Base-by-base conservation (phyloP, 352 stramenopile species). In the Phytophthora cajani region DNA sequence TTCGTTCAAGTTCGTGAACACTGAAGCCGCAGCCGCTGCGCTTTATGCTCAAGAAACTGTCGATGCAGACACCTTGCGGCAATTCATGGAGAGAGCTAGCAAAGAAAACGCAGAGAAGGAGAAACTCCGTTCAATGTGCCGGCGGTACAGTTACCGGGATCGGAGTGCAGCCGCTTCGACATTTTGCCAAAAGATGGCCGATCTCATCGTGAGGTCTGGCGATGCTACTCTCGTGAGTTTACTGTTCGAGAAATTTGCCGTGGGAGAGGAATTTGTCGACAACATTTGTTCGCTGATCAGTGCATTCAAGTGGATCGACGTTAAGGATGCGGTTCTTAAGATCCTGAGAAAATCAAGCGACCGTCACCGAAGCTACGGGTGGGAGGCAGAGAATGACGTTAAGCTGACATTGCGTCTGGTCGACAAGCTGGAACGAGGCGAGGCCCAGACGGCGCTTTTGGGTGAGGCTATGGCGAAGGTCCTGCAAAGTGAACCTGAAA, bases 41-140 rank as follows among this genome's bases (percentile, higher is more conserved):
- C 25, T 67, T 11, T 23, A 36, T 16, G 19, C n/a, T 8, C 57
- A 53, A 16, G 50, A 44, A 25, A 25, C 44, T 7, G 14, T 67
- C 0, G 53, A 40, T 32, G 10, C 58, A 42, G 52, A 21, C 7
- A 57, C 23, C 2, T 27, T 75, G 2, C 56, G 50, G 0, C 19
- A n/a, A 7, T 65, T 68, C 17, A 68, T 68, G 62, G 33, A 60
- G 54, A 47, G 54, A 33, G 54, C 54, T 21, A 33, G 32, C 9
- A 30, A 19, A 30, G 33, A 49, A 49, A 11, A 25, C 25, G 11
- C 30, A 57, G 23, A 16, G 11, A 33, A 57, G 19, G 16, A 32
- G 14, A n/a, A 60, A 33, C 19, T 32, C 0, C 36, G 33, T 33
- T 1, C 8, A 49, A 6, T 25, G 33, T 49, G 54, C n/a, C 9